Conservation (phyloP, 164 flowering plant genomes). For the Berberis vulgaris region DNA sequence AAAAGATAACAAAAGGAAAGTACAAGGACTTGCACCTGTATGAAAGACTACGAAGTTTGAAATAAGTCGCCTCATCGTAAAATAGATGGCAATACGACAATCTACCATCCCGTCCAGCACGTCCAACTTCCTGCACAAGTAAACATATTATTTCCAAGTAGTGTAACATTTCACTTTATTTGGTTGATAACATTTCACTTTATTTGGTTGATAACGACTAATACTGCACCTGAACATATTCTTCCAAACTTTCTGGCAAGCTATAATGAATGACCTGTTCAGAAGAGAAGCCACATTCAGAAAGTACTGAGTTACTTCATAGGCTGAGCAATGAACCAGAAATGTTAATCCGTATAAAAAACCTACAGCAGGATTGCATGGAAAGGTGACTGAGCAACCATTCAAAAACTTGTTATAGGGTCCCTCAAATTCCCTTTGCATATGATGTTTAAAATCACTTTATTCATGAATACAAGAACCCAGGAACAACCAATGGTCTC, state of each 20-base stretch:
- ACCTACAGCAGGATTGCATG: no score
- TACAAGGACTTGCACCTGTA: conserved; percentile 42
- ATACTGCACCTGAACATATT: conserved; percentile 80
- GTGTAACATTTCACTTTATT: neutral
- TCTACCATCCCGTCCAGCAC: conserved; percentile 95
- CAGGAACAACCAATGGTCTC: no score
- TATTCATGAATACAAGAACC: no score
- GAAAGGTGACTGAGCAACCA: no score
- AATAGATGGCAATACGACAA: conserved; percentile 79
- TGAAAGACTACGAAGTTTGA: conserved; percentile 71
- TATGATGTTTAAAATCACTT: no score
- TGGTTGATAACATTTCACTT: neutral
- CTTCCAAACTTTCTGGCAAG: conserved; percentile 95
- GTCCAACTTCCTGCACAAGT: conserved; percentile 73
- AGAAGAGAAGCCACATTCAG: conserved; percentile 10
- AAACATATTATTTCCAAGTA: conserved; percentile 4
- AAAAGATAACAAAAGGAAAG: neutral
- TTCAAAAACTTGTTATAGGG: no score
- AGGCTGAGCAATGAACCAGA: neutral
- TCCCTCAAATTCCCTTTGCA: no score
- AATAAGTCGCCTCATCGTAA: conserved; percentile 62
- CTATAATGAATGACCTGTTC: conserved; percentile 86
- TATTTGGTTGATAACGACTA: neutral
- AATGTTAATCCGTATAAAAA: no score
- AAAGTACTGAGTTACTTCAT: neutral